Percentiles rank a stretch among this genome's conserved stretches.
Conservation (phyloP, 306 rosid species). For the Mimosa pudica region DNA sequence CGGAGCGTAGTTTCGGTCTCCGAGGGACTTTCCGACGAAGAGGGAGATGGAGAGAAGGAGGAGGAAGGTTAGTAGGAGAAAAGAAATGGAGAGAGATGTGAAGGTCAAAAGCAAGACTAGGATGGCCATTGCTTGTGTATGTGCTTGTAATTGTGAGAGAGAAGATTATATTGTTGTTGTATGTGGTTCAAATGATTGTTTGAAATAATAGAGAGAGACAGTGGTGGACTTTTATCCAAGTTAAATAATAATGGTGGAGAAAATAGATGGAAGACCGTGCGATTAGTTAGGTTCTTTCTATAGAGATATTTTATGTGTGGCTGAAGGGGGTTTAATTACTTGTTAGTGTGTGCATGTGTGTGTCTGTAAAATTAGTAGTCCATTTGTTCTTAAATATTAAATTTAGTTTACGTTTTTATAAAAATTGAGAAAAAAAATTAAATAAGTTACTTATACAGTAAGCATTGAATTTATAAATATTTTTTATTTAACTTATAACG, state of each 20-base stretch:
- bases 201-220: neutral
- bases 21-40: slow-evolving; percentile 57
- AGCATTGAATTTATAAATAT: no score
- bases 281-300: neutral
- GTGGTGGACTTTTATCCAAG: neutral
- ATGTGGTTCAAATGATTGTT: neutral
- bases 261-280: neutral
- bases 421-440: no score
- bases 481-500: no score
- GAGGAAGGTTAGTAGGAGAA: slow-evolving; percentile 35
- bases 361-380: no score
- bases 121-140: slow-evolving; percentile 39
- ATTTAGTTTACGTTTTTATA: no score
- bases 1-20: slow-evolving; percentile 56
- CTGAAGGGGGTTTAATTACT: neutral
- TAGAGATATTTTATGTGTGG: neutral
- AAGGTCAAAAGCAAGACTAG: slow-evolving; percentile 41
- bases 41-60: slow-evolving; percentile 36
- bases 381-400: no score
- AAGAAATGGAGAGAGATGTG: slow-evolving; percentile 31
- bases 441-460: no score
- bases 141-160: slow-evolving; percentile 1
- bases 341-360: no score
- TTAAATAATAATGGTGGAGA: neutral
- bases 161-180: neutral